These are phyloP conservation scores for Pythium insidiosum DNA, from an alignment of 352 stramenopile species.

Conservation along the genomic window DNA sequence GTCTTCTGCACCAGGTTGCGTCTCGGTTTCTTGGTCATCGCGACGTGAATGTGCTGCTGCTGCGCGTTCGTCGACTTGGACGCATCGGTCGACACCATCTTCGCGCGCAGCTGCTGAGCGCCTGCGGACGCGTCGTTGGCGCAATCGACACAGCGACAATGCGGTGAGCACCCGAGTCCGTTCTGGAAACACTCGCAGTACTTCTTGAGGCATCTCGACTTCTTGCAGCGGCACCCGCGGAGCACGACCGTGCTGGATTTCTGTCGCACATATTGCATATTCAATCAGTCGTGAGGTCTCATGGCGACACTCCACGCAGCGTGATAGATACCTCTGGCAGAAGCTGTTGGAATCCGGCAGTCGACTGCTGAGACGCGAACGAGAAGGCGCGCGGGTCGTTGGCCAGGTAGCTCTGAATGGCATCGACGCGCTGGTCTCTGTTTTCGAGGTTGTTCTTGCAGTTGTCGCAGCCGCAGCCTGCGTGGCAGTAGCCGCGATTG, in stretches of 20 bases:
- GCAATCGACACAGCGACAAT: conserved; percentile 95
- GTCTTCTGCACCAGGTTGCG: conserved; percentile 53
- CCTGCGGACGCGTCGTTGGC: conserved; percentile 68
- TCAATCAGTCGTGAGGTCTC: too few species aligned
- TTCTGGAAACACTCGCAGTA: conserved; percentile 98
- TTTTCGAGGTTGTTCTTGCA: conserved; percentile 62
- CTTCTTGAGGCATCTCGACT: conserved; percentile 97
- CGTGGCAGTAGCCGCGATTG: conserved; percentile 70
- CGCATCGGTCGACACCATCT: conserved; percentile 1
- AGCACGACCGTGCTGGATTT: conserved; percentile 71
- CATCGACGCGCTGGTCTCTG: conserved; percentile 54
- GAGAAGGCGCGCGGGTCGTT: conserved; percentile 76
- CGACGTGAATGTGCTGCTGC: conserved; percentile 57
- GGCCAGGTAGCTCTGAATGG: conserved; percentile 66
- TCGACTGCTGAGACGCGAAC: conserved; percentile 30
- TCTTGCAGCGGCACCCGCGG: conserved; percentile 94
- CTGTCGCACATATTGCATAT: too few species aligned
- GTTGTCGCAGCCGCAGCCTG: conserved; percentile 54
- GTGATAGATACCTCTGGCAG: too few species aligned
- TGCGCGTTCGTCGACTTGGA: conserved; percentile 1
- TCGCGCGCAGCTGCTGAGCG: conserved; percentile 22
- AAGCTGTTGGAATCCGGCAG: conserved; percentile 52
- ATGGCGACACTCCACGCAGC: too few species aligned
- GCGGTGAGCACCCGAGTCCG: conserved; percentile 79
- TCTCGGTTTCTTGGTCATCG: conserved; percentile 64